Evolutionary conservation across 176 grass and related monocot genomes (phyloP).

Genomic region (Oryza glaberrima): DNA sequence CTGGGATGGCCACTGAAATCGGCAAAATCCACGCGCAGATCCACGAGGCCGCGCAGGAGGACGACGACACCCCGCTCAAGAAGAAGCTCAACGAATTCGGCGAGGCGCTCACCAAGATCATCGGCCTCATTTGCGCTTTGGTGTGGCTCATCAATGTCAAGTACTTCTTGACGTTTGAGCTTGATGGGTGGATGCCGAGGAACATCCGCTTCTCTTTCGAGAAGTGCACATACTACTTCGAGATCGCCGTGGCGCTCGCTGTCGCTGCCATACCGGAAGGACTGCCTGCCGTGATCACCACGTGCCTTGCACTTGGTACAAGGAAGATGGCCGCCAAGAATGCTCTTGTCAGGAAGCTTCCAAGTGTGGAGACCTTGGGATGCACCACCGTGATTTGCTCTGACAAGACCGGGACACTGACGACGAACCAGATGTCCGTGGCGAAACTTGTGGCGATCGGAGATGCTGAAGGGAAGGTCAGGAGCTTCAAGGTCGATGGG

Average conservation of each 20-base stretch:
- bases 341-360: conserved; percentile 88
- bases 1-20: conserved; percentile 90
- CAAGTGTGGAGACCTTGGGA: conserved; percentile 89
- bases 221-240: conserved; percentile 98
- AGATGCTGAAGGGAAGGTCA: conserved; percentile 23
- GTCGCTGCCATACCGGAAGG: conserved; percentile 93
- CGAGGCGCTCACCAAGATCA: conserved; percentile 82
- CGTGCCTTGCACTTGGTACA: conserved; percentile 83
- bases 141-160: conserved; percentile 98
- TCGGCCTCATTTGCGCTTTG: conserved; percentile 73
- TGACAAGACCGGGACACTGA: conserved; percentile 88
- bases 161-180: conserved; percentile 82
- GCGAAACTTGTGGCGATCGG: conserved; percentile 75
- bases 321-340: conserved; percentile 99
- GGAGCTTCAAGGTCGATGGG: conserved; percentile 85
- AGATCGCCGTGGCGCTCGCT: conserved; percentile 91
- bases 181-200: conserved; percentile 64
- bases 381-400: conserved; percentile 99
- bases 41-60: conserved; percentile 81
- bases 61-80: conserved; percentile 88
- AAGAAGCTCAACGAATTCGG: conserved; percentile 98
- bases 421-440: conserved; percentile 92
- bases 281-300: conserved; percentile 90
- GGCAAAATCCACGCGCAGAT: conserved; percentile 96
- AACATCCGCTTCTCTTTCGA: conserved; percentile 81